phyloP scores from a whole-genome alignment of 768 basidiomycete genomes.

The Strobilomyces dryophilus region DNA sequence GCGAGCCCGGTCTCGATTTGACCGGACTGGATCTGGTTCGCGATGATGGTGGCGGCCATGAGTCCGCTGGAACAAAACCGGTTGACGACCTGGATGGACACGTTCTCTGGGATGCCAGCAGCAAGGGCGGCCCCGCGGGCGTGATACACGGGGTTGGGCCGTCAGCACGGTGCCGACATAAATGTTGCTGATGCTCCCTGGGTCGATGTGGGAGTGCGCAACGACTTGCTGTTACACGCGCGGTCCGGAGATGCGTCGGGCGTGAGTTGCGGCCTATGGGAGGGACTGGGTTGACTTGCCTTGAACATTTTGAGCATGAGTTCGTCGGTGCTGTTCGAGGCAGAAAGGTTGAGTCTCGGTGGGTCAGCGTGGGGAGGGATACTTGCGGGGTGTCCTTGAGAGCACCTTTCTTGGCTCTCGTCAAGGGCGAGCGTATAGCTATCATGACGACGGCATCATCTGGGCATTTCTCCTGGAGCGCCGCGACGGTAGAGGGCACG shows the following conservation, averaged over 20 bases:
- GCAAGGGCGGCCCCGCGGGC: conserved; percentile 73
- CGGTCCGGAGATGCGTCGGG: not conserved
- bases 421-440: conserved; percentile 73
- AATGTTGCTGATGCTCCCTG: conserved; percentile 66
- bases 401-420: conserved; percentile 74
- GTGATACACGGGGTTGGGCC: conserved; percentile 59
- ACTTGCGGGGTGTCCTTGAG: conserved; percentile 63
- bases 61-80: conserved; percentile 82
- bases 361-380: not conserved
- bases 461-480: conserved; percentile 53
- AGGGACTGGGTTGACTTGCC: conserved; percentile 31
- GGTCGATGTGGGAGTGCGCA: conserved; percentile 54
- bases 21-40: conserved; percentile 72
- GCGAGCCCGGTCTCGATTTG: conserved; percentile 80
- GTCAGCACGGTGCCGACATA: conserved; percentile 76
- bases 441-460: conserved; percentile 83
- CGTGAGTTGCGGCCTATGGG: not conserved
- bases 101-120: conserved; percentile 76
- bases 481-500: conserved; percentile 42
- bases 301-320: conserved; percentile 79
- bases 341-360: conserved; percentile 8
- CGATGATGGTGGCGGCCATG: conserved; percentile 76
- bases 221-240: conserved; percentile 48
- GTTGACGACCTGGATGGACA: conserved; percentile 72
- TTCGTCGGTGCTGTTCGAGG: conserved; percentile 59